These are phyloP conservation scores for Mycothermus thermophilus DNA, from an alignment of 495 filamentous ascomycete species.

Conservation along the genomic window DNA sequence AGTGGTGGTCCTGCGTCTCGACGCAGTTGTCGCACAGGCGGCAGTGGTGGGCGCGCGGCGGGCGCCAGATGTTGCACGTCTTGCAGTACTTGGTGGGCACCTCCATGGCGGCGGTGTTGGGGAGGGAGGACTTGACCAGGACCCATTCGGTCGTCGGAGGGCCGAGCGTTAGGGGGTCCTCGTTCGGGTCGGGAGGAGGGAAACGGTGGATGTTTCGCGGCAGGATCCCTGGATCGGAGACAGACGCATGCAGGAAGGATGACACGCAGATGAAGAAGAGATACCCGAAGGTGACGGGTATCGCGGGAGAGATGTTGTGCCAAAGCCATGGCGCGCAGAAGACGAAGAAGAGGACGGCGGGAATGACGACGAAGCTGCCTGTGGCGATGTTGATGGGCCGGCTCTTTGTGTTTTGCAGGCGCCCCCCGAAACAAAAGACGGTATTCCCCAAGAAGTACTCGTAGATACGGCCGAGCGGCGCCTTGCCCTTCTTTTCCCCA, in stretches of 20 bases:
- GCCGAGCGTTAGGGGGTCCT: slow-evolving; percentile 65
- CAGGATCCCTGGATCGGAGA: slow-evolving; percentile 80
- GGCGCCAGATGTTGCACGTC: slow-evolving; percentile 92
- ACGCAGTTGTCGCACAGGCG: slow-evolving; percentile 93
- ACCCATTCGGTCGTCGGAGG: slow-evolving; percentile 86
- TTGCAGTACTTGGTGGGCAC: slow-evolving; percentile 97
- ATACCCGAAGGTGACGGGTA: slow-evolving; percentile 85
- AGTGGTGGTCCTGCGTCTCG: slow-evolving; percentile 96
- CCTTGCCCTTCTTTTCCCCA: slow-evolving; percentile 20
- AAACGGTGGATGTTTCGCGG: slow-evolving; percentile 62
- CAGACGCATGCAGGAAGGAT: slow-evolving; percentile 83
- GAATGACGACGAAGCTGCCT: slow-evolving; percentile 60
- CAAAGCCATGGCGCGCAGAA: slow-evolving; percentile 87
- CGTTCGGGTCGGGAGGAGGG: slow-evolving; percentile 41
- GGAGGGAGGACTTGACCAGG: slow-evolving; percentile 64
- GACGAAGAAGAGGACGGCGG: slow-evolving; percentile 65
- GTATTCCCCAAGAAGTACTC: slow-evolving; percentile 91
- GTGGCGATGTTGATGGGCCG: slow-evolving; percentile 88
- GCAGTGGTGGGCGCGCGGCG: slow-evolving; percentile 89
- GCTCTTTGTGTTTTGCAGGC: slow-evolving; percentile 76
- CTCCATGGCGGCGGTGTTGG: slow-evolving; percentile 72
- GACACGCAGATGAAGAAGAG: slow-evolving; percentile 79
- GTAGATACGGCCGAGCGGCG: slow-evolving; percentile 56
- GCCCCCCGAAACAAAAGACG: slow-evolving; percentile 70
- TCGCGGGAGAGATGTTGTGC: slow-evolving; percentile 78